Conservation (phyloP, 192 early-diverging fungal species). For the Geosiphon pyriformis region DNA sequence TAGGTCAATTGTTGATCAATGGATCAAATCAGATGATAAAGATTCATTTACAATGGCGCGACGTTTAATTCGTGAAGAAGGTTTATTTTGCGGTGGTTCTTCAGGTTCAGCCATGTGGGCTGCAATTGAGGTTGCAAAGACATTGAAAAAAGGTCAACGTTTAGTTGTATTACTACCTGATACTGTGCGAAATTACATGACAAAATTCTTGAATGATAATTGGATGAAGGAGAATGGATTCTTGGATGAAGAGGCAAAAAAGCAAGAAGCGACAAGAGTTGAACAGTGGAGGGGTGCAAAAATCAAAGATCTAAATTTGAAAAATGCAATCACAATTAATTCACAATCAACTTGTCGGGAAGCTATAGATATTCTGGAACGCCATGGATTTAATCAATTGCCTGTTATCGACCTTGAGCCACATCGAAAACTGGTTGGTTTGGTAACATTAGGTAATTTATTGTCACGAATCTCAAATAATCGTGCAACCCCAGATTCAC, state of each 20-base stretch:
- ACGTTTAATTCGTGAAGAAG: constrained; percentile 94
- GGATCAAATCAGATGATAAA: constrained; percentile 97
- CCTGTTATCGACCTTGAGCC: constrained; percentile 72
- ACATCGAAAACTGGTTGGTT: constrained; percentile 60
- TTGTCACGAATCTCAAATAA: constrained; percentile 75
- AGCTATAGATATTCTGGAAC: constrained; percentile 85
- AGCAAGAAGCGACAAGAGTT: constrained; percentile 59
- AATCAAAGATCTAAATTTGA: constrained; percentile 74
- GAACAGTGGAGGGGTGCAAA: constrained; percentile 76
- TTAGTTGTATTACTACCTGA: constrained; percentile 95
- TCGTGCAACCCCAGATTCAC: constrained; percentile 58
- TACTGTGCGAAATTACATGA: constrained; percentile 99
- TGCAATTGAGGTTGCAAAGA: constrained; percentile 76
- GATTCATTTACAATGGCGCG: constrained; percentile 94
- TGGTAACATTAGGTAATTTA: constrained; percentile 85
- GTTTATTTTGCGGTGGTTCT: constrained; percentile 93
- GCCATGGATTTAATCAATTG: constrained; percentile 90
- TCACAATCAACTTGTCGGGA: constrained; percentile 65
- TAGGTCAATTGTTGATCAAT: constrained; percentile 78
- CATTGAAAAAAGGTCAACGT: constrained; percentile 79
- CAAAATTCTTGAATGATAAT: constrained; percentile 96
- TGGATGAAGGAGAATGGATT: constrained; percentile 94
- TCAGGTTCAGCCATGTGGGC: constrained; percentile 90
- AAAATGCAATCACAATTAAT: constrained; percentile 82
- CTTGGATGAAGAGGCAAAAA: constrained; percentile 69